These are phyloP conservation scores for Globisporangium radiosum DNA, from an alignment of 352 stramenopile genomes.

Conservation along the genomic window DNA sequence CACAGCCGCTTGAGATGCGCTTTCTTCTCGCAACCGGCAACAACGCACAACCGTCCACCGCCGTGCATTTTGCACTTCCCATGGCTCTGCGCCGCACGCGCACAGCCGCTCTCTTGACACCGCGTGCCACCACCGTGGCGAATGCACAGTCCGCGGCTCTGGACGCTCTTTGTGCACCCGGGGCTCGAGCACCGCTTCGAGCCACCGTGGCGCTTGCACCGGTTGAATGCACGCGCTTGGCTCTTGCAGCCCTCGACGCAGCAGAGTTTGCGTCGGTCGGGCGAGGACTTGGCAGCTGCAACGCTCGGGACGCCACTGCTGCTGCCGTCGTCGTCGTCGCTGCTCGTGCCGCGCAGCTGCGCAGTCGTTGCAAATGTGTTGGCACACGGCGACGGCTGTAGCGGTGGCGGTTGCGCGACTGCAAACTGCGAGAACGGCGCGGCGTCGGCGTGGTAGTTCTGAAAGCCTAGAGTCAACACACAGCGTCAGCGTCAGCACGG, in stretches of 20 bases:
- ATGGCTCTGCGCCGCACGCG: slow-evolving; percentile 60
- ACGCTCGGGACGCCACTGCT: slow-evolving; percentile 13
- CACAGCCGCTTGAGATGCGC: slow-evolving; percentile 77
- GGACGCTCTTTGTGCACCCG: slow-evolving; percentile 76
- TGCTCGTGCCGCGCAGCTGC: slow-evolving; percentile 8
- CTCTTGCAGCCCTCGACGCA: slow-evolving; percentile 68
- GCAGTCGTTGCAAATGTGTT: neutral
- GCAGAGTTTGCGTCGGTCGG: slow-evolving; percentile 71
- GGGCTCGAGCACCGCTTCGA: slow-evolving; percentile 76
- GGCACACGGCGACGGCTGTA: neutral
- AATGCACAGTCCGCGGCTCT: slow-evolving; percentile 57
- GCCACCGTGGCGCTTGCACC: slow-evolving; percentile 77
- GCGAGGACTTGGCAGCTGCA: slow-evolving; percentile 39
- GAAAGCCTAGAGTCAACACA: too few species aligned
- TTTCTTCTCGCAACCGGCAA: slow-evolving; percentile 76
- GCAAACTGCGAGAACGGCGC: too few species aligned
- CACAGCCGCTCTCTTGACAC: slow-evolving; percentile 59
- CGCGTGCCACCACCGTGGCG: slow-evolving; percentile 71
- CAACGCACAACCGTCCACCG: slow-evolving; percentile 43
- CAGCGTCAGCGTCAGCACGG: too few species aligned
- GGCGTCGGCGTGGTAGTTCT: too few species aligned
- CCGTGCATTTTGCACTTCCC: slow-evolving; percentile 62
- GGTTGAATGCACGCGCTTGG: slow-evolving; percentile 77
- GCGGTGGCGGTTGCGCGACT: too few species aligned
- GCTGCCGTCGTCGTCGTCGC: slow-evolving; percentile 1